Evolutionary conservation across 2,329 filamentous ascomycete species (phyloP), one percentile per base, ranked within the genome.

Genomic region (Geosmithia morbida): DNA sequence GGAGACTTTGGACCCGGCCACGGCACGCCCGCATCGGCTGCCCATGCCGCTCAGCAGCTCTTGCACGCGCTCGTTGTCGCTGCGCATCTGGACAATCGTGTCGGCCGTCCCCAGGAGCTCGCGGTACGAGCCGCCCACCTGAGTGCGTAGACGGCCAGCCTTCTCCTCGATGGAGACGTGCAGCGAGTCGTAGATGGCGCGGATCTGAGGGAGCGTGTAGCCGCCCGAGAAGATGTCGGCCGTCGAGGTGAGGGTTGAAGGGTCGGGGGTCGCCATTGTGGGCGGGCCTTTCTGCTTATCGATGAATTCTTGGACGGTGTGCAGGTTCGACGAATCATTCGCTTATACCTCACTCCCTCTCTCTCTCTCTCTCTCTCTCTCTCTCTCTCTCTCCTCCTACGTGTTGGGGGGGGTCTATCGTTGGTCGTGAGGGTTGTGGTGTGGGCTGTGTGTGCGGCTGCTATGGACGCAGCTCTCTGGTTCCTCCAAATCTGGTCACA

Each of bases 91-190:
- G 48, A 96, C 84, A 54, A 97, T 97, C n/a, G 82, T 82, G 65
- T 96, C 89, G 48, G 90, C 90, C 0, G 90, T 96, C 46, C 86
- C 86, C 22, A 97, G 79, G 8, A 97, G 79, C 56, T 92, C 87
- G 54, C 90, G 85, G 65, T 97, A 97, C 57, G 75, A 80, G 49
- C 68, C 71, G 53, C 79, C 79, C 51, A 83, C 79, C 59, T 80
- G 75, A 17, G 72, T 79, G 54, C 79, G 77, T 57, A 83, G 68
- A 30, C 77, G 77, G 45, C 67, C 68, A 33, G 76, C 71, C 56
- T 80, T 80, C 59, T 82, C 78, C 52, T 81, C 78, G 54, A 80
- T 72, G 53, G 74, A 69, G 10, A 65, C 66, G 57, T 78, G 75
- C 39, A 83, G 70, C 19, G 65, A 64, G 53, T 76, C 75, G 65